A percentile compares a stretch with the other conserved stretches of the same genome.
These are phyloP conservation scores for Plasmopara viticola DNA, from an alignment of 352 stramenopile genomes.

Conservation along the genomic window DNA sequence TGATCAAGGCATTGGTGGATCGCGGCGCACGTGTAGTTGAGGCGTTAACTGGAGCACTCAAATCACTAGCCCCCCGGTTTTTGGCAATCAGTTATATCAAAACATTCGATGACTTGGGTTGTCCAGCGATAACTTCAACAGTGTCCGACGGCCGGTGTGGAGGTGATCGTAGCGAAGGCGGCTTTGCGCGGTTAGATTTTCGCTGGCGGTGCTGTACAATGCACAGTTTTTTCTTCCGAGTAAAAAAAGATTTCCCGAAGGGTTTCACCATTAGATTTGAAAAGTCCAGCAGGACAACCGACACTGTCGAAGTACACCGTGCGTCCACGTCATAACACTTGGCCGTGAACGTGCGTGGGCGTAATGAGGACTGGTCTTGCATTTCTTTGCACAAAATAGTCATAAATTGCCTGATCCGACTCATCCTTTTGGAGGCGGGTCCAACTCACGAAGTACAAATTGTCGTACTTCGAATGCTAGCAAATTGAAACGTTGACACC, in stretches of 20 bases:
- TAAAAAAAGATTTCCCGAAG: background rate
- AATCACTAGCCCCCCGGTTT: background rate
- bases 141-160: background rate
- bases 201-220: background rate
- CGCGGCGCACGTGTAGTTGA: background rate
- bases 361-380: background rate
- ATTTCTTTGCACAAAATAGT: background rate
- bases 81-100: background rate
- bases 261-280: background rate
- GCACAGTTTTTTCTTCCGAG: background rate
- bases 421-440: background rate
- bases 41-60: background rate
- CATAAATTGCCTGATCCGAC: background rate
- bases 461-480: background rate
- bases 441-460: background rate
- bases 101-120: background rate
- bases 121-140: background rate
- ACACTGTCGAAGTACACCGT: slow-evolving; percentile 1
- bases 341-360: background rate
- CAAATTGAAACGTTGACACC: background rate
- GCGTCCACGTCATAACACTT: background rate
- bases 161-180: background rate
- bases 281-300: background rate
- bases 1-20: background rate
- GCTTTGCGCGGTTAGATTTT: background rate